Evolutionary conservation across 495 filamentous ascomycete species (phyloP).

Genomic region (Penicillium robsamsonii): DNA sequence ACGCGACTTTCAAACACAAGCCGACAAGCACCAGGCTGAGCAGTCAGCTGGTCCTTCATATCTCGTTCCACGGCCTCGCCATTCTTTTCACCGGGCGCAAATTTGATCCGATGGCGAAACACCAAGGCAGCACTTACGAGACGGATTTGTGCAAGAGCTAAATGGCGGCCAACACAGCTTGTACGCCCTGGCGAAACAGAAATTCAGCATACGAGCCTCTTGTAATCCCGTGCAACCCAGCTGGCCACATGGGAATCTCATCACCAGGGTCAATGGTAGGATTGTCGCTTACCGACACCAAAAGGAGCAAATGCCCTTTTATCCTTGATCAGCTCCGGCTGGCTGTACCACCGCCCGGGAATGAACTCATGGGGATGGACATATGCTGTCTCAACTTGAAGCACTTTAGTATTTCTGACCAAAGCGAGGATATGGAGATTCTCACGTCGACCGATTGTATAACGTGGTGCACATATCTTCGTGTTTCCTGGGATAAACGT

Average conservation of each 20-base stretch:
- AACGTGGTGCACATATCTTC: conserved; percentile 32
- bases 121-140: conserved; percentile 31
- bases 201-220: background rate
- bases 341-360: conserved; percentile 51
- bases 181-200: conserved; percentile 36
- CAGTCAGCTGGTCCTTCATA: conserved; percentile 45
- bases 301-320: conserved; percentile 51
- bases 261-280: no score
- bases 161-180: conserved; percentile 49
- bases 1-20: conserved; percentile 4
- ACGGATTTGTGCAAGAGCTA: conserved; percentile 48
- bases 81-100: conserved; percentile 38
- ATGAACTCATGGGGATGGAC: conserved; percentile 33
- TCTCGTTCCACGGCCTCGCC: conserved; percentile 35
- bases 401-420: background rate
- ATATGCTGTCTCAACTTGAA: conserved; percentile 13
- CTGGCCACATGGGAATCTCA: background rate
- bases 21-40: conserved; percentile 22
- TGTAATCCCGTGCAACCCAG: background rate
- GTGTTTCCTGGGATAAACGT: conserved; percentile 48
- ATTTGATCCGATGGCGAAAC: conserved; percentile 30
- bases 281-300: conserved; percentile 27
- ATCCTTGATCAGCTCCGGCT: conserved; percentile 34
- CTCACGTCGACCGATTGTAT: conserved; percentile 34
- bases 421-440: background rate